Evolutionary conservation across 2,329 filamentous ascomycete species (phyloP), one percentile per base, ranked within the genome.

Genomic region (Phoma sp.): DNA sequence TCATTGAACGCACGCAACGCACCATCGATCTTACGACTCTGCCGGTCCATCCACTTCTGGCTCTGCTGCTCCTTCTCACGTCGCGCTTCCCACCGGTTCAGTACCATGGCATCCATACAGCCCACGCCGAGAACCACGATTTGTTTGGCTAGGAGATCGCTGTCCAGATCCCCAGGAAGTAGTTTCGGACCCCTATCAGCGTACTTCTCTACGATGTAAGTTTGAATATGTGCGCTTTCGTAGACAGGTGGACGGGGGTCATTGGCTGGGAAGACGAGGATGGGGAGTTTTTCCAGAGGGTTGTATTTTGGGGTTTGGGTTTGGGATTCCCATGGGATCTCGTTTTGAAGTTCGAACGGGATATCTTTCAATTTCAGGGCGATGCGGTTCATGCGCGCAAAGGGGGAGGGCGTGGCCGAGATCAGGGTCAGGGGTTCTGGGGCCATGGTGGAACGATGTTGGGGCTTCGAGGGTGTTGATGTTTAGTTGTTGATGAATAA

Each of bases 321-420:
- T 4, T 69, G 70, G 14, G 58, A 62, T 61, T 78, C 69, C 76
- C 76, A 78, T 0, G 75, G 77, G 1, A 79, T 75, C 65, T 78
- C 76, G 32, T 74, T 78, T 40, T 75, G 64, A 27, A 79, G 66
- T 1, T 51, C 60, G 66, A 78, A 78, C 2, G 75, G 72, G 22
- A 79, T 72, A 50, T 47, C 41, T 59, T 78, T 78, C 22, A 78
- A 70, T 35, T 58, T 52, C 6, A 78, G 68, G 4, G 69, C 68
- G 30, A 78, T 77, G 58, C 75, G 70, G 36, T 77, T 72, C 67
- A 78, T 77, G 38, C 75, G 72, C 7, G 76, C 75, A 57, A 76
- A 77, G 7, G 74, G 75, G 2, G 72, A 75, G 13, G 74, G 72
- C 2, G 74, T 74, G 7, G 74, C 73, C 45, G 58, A 63, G 22